These are phyloP conservation scores for Psilocybe cyanescens DNA, from an alignment of 768 basidiomycete genomes.

Conservation along the genomic window DNA sequence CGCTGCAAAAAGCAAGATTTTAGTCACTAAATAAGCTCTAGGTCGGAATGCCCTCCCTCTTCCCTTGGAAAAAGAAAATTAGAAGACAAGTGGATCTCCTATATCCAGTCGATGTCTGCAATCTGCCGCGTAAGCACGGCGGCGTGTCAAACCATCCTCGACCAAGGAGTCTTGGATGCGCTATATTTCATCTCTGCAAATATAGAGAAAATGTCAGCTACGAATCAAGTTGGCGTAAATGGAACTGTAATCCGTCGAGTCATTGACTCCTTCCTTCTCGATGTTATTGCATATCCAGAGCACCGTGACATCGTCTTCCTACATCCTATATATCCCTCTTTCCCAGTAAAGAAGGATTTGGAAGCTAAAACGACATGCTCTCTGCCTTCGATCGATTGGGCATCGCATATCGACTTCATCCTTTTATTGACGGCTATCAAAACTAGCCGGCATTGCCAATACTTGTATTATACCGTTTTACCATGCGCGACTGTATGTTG, in stretches of 20 bases:
- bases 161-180: neutral
- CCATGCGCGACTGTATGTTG: constrained; percentile 6
- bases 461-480: neutral
- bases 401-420: neutral
- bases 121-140: constrained; percentile 2
- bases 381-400: neutral
- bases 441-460: neutral
- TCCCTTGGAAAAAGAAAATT: neutral
- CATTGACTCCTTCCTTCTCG: constrained; percentile 9
- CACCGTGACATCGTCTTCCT: constrained; percentile 8
- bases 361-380: neutral
- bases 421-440: neutral
- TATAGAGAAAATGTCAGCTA: neutral
- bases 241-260: neutral
- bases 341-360: neutral
- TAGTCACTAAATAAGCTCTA: neutral
- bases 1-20: neutral
- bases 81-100: constrained; percentile 1
- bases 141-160: constrained; percentile 3
- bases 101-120: constrained; percentile 2
- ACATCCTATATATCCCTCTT: constrained; percentile 13
- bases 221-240: neutral
- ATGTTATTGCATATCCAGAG: constrained; percentile 12
- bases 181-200: neutral
- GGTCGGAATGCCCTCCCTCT: neutral